Percentiles rank a stretch among this genome's conserved stretches.
These are phyloP conservation scores for Ganoderma sinense DNA, from an alignment of 1,284 basidiomycete genomes.

Conservation along the genomic window DNA sequence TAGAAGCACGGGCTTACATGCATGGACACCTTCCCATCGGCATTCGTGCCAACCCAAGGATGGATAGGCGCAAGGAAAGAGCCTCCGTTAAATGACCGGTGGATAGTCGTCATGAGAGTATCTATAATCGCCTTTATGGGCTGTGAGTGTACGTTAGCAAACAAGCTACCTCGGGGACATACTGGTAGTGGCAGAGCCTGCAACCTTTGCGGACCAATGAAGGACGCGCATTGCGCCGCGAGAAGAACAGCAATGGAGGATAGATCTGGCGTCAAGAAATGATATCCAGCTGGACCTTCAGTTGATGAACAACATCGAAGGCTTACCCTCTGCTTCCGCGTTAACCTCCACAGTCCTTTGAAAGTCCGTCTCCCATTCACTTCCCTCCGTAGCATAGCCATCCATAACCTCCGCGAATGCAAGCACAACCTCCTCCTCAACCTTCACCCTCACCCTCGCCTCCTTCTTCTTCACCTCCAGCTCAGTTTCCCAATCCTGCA, in stretches of 20 bases:
- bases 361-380: slow-evolving; percentile 75
- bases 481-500: slow-evolving; percentile 59
- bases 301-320: neutral
- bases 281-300: neutral
- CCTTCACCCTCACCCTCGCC: slow-evolving; percentile 39
- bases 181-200: slow-evolving; percentile 63
- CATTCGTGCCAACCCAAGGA: neutral
- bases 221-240: slow-evolving; percentile 62
- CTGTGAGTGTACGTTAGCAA: neutral
- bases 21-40: slow-evolving; percentile 10
- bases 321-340: slow-evolving; percentile 40
- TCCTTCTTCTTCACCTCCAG: slow-evolving; percentile 33
- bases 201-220: slow-evolving; percentile 59
- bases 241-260: slow-evolving; percentile 53
- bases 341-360: slow-evolving; percentile 48
- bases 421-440: slow-evolving; percentile 72
- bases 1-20: slow-evolving; percentile 3
- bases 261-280: slow-evolving; percentile 36
- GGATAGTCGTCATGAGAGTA: slow-evolving; percentile 56
- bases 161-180: slow-evolving; percentile 21
- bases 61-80: slow-evolving; percentile 14
- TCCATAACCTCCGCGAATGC: slow-evolving; percentile 78
- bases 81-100: slow-evolving; percentile 23
- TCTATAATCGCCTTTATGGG: slow-evolving; percentile 42
- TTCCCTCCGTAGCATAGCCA: slow-evolving; percentile 48